These are phyloP conservation scores for Ilyonectria robusta DNA, from an alignment of 2,329 filamentous ascomycete genomes.

Conservation along the genomic window DNA sequence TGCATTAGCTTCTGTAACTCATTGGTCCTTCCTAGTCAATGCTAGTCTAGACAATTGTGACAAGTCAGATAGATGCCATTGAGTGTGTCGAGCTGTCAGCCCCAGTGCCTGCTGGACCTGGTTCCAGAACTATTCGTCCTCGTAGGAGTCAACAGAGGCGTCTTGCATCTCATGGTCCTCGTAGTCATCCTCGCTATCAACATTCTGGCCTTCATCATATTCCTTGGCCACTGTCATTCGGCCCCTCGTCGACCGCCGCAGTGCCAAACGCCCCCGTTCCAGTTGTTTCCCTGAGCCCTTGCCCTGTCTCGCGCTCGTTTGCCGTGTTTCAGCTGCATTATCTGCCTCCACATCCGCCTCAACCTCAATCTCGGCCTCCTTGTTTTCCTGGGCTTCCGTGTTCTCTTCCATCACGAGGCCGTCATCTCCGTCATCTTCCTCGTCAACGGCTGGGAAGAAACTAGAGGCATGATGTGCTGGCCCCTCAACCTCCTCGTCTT, in stretches of 20 bases:
- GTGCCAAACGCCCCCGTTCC: constrained; percentile 8
- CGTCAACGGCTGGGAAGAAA: constrained; percentile 64
- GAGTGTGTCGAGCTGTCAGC: not conserved
- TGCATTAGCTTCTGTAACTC: constrained; percentile 4
- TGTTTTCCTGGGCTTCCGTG: not conserved
- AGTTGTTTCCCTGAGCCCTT: not conserved
- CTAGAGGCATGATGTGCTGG: constrained; percentile 55
- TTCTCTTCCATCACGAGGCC: constrained; percentile 53
- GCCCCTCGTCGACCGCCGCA: constrained; percentile 39
- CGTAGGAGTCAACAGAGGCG: constrained; percentile 27
- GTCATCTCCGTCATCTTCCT: constrained; percentile 56
- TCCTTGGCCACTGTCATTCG: constrained; percentile 34
- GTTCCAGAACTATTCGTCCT: constrained; percentile 20
- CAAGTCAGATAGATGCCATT: not conserved
- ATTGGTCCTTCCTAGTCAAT: constrained; percentile 8
- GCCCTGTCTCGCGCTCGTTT: not conserved
- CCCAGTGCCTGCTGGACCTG: not conserved
- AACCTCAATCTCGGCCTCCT: constrained; percentile 3
- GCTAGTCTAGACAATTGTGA: not conserved
- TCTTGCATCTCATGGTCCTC: constrained; percentile 26
- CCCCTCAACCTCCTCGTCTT: constrained; percentile 58
- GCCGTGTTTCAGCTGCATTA: not conserved
- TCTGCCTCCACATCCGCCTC: constrained; percentile 1
- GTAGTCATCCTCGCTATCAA: not conserved
- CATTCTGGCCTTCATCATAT: constrained; percentile 29